phyloP scores from a whole-genome alignment of 352 stramenopile species.

The Pythium dissimile region DNA sequence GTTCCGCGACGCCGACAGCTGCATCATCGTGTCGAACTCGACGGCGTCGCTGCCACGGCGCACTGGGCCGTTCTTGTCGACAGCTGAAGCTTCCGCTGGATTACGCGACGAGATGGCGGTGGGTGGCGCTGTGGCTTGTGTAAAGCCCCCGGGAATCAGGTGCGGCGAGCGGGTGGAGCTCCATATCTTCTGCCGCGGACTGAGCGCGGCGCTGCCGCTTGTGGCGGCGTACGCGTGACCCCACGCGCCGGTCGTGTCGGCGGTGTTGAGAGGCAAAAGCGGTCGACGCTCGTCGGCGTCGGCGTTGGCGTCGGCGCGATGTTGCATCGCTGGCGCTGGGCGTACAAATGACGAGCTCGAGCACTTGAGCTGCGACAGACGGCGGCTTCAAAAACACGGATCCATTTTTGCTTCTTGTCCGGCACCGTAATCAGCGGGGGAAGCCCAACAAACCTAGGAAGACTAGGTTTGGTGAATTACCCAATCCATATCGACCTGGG shows the following conservation, averaged over 20 bases:
- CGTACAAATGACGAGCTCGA: no score
- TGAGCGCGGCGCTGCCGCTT: not conserved
- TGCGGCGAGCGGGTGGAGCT: constrained; percentile 5
- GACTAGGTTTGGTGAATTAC: not conserved
- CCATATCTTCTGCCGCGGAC: constrained; percentile 16
- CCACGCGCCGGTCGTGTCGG: not conserved
- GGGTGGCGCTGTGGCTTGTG: not conserved
- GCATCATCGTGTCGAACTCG: constrained; percentile 56
- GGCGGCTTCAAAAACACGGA: no score
- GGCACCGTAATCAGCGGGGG: constrained; percentile 3
- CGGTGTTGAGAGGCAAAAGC: constrained; percentile 17
- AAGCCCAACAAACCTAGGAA: not conserved
- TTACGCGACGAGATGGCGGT: no score
- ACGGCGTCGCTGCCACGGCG: constrained; percentile 32
- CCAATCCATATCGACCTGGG: not conserved
- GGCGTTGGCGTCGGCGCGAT: not conserved
- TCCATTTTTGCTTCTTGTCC: not conserved
- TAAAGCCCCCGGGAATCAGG: not conserved
- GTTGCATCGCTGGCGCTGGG: not conserved
- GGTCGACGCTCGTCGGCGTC: constrained; percentile 12
- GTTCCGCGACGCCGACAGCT: constrained; percentile 52
- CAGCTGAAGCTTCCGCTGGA: not conserved
- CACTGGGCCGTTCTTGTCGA: constrained; percentile 6
- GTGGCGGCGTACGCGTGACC: constrained; percentile 10
- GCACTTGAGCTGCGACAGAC: constrained; percentile 1